A percentile compares a stretch with the other conserved stretches of the same genome.
These are phyloP conservation scores for Mallotus japonicus DNA, from an alignment of 441 rosid species.

Conservation along the genomic window DNA sequence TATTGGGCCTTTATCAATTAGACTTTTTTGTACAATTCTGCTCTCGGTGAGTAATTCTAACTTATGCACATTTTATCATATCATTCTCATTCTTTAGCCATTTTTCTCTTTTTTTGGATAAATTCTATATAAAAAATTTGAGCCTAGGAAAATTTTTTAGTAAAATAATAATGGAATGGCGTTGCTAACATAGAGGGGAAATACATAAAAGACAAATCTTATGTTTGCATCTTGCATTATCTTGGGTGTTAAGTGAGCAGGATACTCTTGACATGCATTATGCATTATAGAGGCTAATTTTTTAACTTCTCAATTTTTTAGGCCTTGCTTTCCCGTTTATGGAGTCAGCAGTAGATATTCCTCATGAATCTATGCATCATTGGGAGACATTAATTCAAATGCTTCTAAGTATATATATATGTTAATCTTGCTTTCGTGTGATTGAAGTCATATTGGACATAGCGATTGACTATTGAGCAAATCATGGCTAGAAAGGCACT, in stretches of 20 bases:
- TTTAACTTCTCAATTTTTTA: neutral
- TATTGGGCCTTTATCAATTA: slow-evolving; percentile 82
- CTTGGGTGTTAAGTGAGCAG: too few relatives aligned
- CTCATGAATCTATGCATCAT: slow-evolving; percentile 1
- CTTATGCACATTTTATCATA: neutral
- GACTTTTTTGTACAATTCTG: slow-evolving; percentile 12
- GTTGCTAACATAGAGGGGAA: too few relatives aligned
- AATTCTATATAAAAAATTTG: too few relatives aligned
- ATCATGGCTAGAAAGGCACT: neutral
- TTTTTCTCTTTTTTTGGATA: neutral
- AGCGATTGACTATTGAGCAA: slow-evolving; percentile 12
- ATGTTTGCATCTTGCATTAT: too few relatives aligned
- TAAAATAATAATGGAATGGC: too few relatives aligned
- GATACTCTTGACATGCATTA: neutral
- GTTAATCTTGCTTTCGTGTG: neutral
- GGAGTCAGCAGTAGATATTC: neutral
- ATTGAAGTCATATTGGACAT: neutral
- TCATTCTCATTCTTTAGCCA: neutral
- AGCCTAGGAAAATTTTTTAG: too few relatives aligned
- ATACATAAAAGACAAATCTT: too few relatives aligned
- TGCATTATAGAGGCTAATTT: neutral
- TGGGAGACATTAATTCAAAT: neutral
- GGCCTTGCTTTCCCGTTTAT: slow-evolving; percentile 13
- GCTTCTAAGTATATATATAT: too few relatives aligned
- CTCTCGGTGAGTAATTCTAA: slow-evolving; percentile 29